Conservation (phyloP, 2,329 filamentous ascomycete species). For the Cercospora zeae-maydis region DNA sequence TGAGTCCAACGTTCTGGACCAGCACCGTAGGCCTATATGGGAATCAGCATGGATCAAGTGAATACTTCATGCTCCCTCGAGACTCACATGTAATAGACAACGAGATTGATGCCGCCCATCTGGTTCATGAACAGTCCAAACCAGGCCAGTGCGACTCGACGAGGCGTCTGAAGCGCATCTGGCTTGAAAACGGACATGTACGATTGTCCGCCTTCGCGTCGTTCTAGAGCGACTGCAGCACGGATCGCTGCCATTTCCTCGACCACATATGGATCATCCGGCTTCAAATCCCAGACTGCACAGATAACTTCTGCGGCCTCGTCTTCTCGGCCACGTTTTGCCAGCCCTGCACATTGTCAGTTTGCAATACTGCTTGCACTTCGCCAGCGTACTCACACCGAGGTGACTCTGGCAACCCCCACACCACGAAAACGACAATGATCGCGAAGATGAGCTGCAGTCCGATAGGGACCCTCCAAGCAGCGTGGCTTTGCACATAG, state of each 20-base stretch:
- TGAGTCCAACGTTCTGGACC: conserved; percentile 44
- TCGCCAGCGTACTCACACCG: conserved; percentile 19
- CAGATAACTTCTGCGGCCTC: conserved; percentile 30
- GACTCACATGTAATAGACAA: conserved; percentile 43
- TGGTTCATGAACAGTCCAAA: conserved; percentile 41
- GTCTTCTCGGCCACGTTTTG: conserved; percentile 26
- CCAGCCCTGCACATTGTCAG: conserved; percentile 27
- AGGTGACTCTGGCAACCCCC: conserved; percentile 9
- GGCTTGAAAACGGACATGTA: conserved; percentile 36
- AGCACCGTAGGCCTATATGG: conserved; percentile 20
- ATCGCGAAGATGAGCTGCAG: conserved; percentile 33
- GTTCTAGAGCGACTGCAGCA: conserved; percentile 36
- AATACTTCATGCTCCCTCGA: background rate
- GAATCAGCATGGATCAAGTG: conserved; percentile 6
- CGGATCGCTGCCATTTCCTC: conserved; percentile 33
- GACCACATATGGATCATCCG: conserved; percentile 26
- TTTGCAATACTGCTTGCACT: background rate
- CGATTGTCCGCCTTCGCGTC: conserved; percentile 32
- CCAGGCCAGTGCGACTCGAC: conserved; percentile 38
- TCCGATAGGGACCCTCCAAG: conserved; percentile 21
- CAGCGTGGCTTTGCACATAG: conserved; percentile 11
- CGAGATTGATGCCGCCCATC: conserved; percentile 35
- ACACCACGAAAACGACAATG: conserved; percentile 36
- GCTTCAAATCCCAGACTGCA: conserved; percentile 25
- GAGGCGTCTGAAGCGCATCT: conserved; percentile 37